These are phyloP conservation scores for Magnolia kwangsiensis DNA, from an alignment of 164 flowering plant genomes.

Conservation along the genomic window DNA sequence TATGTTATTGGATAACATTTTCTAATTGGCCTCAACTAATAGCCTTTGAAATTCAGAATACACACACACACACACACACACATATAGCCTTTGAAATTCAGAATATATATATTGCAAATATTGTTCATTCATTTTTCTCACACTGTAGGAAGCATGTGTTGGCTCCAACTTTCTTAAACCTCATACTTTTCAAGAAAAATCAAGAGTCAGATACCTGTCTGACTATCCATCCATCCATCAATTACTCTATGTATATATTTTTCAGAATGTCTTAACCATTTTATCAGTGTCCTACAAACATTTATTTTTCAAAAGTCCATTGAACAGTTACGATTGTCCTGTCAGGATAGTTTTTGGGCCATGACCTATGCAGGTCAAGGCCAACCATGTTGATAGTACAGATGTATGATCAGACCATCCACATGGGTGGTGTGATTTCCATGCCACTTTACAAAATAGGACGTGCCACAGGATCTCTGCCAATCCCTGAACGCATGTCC, in stretches of 20 bases:
- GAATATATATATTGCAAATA: too few relatives aligned
- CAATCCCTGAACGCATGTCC: too few relatives aligned
- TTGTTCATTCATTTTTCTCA: too few relatives aligned
- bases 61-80: too few relatives aligned
- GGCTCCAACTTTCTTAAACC: too few relatives aligned
- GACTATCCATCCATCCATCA: not conserved
- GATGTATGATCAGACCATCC: not conserved
- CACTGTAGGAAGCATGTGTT: too few relatives aligned
- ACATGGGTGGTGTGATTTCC: not conserved
- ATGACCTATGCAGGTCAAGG: not conserved
- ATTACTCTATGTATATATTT: not conserved
- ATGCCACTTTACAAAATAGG: not conserved
- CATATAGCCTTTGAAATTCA: too few relatives aligned
- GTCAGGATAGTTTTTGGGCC: not conserved
- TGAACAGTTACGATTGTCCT: not conserved
- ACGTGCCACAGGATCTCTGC: not conserved
- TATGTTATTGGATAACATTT: too few relatives aligned
- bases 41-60: too few relatives aligned
- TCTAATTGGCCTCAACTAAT: too few relatives aligned
- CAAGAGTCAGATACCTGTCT: not conserved
- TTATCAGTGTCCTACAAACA: not conserved
- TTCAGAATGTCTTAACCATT: not conserved
- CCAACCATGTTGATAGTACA: not conserved
- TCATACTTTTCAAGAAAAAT: too few relatives aligned
- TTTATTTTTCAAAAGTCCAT: not conserved